Percentiles rank a stretch among this genome's conserved stretches.
Evolutionary conservation across 108 stramenopile genomes (phyloP).

Genomic region (Thalassiosira profunda): DNA sequence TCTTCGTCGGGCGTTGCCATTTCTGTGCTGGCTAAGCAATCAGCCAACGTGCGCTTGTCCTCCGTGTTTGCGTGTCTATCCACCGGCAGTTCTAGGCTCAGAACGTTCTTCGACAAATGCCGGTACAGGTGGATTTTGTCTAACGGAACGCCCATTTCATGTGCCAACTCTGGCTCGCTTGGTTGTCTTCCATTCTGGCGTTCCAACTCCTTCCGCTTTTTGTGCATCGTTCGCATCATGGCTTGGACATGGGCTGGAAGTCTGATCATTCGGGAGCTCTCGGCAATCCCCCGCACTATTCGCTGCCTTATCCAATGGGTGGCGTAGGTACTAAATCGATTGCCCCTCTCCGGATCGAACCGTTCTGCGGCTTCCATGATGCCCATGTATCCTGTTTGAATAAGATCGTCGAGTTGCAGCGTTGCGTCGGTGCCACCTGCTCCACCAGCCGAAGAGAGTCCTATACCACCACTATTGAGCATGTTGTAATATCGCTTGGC

Average conservation of each 20-base stretch:
- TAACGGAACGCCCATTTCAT: conserved; percentile 66
- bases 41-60: conserved; percentile 67
- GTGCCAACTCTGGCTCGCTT: conserved; percentile 74
- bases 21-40: conserved; percentile 66
- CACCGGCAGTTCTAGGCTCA: conserved; percentile 67
- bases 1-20: conserved; percentile 77
- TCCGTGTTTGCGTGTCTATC: conserved; percentile 27
- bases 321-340: conserved; percentile 93
- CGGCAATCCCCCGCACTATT: conserved; percentile 85
- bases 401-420: conserved; percentile 82
- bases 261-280: conserved; percentile 84
- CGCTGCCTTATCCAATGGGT: conserved; percentile 95
- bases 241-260: conserved; percentile 87
- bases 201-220: conserved; percentile 55
- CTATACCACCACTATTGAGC: too few species aligned
- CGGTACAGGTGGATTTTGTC: conserved; percentile 70
- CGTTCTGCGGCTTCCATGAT: conserved; percentile 94
- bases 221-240: conserved; percentile 69
- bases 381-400: conserved; percentile 95
- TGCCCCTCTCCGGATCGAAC: conserved; percentile 88
- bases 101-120: conserved; percentile 55
- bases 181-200: conserved; percentile 71
- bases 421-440: conserved; percentile 69
- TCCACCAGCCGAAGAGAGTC: too few species aligned
- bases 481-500: conserved; percentile 71